These are phyloP conservation scores for Pleurotus djamor DNA, from an alignment of 768 basidiomycete species.

Conservation along the genomic window DNA sequence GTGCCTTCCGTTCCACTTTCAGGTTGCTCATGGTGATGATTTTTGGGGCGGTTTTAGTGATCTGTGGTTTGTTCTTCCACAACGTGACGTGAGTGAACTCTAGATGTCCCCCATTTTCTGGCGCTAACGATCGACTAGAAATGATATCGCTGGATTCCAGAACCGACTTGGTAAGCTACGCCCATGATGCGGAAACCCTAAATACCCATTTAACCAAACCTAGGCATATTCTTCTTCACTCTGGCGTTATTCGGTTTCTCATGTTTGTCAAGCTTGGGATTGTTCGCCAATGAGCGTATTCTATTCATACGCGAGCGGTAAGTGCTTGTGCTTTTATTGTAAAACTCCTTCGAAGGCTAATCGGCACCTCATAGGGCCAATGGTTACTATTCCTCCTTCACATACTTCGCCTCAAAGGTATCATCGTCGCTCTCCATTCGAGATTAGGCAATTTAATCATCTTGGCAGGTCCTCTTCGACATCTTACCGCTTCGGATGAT, in stretches of 20 bases:
- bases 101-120: background rate
- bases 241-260: slow-evolving; percentile 97
- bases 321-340: slow-evolving; percentile 11
- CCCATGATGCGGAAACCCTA: background rate
- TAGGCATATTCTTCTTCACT: slow-evolving; percentile 96
- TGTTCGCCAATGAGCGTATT: slow-evolving; percentile 94
- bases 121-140: slow-evolving; percentile 31
- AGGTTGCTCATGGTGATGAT: background rate
- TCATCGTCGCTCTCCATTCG: background rate
- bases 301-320: slow-evolving; percentile 98
- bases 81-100: slow-evolving; percentile 64
- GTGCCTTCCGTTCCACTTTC: slow-evolving; percentile 17
- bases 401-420: slow-evolving; percentile 95
- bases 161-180: slow-evolving; percentile 71
- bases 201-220: background rate
- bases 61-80: slow-evolving; percentile 94
- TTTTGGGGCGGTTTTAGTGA: slow-evolving; percentile 40
- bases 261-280: slow-evolving; percentile 87
- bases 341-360: background rate
- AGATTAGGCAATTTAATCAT: background rate
- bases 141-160: slow-evolving; percentile 98
- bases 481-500: slow-evolving; percentile 93
- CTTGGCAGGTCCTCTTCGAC: slow-evolving; percentile 82
- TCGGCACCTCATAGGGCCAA: slow-evolving; percentile 63
- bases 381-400: slow-evolving; percentile 96